Conservation (phyloP, 2,329 filamentous ascomycete genomes). For the Acephala macrosclerotiorum region DNA sequence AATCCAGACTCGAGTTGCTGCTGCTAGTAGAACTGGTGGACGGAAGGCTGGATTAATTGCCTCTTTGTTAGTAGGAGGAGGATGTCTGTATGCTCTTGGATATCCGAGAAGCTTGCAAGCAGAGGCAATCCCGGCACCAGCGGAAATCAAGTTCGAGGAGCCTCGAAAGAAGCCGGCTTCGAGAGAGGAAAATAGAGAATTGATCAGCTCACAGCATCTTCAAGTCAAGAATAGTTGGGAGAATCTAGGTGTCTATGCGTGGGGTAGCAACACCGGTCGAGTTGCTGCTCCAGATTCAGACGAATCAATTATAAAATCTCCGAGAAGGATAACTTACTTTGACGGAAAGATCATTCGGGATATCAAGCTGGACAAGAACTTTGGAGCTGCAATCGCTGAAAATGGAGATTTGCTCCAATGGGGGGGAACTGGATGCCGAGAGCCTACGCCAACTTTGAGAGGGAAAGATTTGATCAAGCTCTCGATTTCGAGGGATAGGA, state of each 20-base stretch:
- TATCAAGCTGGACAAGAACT: constrained; percentile 81
- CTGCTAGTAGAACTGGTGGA: constrained; percentile 25
- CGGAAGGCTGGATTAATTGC: constrained; percentile 33
- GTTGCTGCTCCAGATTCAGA: constrained; percentile 87
- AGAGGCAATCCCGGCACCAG: constrained; percentile 44
- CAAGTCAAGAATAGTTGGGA: constrained; percentile 85
- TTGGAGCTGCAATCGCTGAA: constrained; percentile 88
- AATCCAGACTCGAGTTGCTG: constrained; percentile 27
- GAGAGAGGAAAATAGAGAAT: constrained; percentile 76
- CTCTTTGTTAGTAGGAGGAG: constrained; percentile 35
- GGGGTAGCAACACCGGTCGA: constrained; percentile 86
- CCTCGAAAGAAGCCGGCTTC: constrained; percentile 62
- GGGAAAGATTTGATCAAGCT: constrained; percentile 84
- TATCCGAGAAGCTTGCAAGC: constrained; percentile 39
- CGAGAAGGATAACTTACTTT: constrained; percentile 81
- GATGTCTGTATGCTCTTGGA: constrained; percentile 35
- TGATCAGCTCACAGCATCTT: constrained; percentile 84
- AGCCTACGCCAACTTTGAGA: constrained; percentile 74
- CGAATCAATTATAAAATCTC: constrained; percentile 80
- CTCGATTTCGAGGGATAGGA: constrained; percentile 80
- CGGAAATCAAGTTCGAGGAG: constrained; percentile 73
- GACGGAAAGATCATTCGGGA: constrained; percentile 85
- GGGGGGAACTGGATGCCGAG: constrained; percentile 75
- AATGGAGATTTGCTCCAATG: constrained; percentile 91
- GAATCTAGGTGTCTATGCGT: constrained; percentile 89